These are phyloP conservation scores for Coriolopsis trogii DNA, from an alignment of 1,284 basidiomycete species.

Conservation along the genomic window DNA sequence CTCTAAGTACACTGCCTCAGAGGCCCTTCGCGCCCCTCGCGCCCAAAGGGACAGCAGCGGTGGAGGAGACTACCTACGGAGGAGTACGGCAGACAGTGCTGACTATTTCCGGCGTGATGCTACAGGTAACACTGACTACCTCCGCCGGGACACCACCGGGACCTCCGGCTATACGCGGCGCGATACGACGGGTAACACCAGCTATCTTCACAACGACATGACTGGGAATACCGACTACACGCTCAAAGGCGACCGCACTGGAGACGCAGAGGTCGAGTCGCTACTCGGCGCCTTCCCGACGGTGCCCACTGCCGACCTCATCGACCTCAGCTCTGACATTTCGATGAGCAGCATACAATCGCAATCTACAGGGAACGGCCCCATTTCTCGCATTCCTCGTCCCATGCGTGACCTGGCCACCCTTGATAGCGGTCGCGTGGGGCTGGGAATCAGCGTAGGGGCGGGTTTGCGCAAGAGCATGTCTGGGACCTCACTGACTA, in stretches of 20 bases:
- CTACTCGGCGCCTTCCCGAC: slow-evolving; percentile 27
- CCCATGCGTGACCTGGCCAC: slow-evolving; percentile 6
- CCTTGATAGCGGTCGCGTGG: slow-evolving; percentile 14
- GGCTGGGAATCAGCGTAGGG: slow-evolving; percentile 18
- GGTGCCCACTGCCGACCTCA: slow-evolving; percentile 26
- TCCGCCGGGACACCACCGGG: slow-evolving; percentile 13
- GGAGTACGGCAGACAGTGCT: slow-evolving; percentile 2
- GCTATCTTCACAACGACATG: slow-evolving; percentile 2
- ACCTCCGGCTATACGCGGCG: slow-evolving; percentile 6
- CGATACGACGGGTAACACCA: slow-evolving; percentile 17
- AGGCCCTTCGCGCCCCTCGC: no score
- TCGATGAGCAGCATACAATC: slow-evolving; percentile 16
- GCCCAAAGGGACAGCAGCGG: slow-evolving; percentile 17
- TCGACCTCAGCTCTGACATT: slow-evolving; percentile 28
- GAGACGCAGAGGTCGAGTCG: slow-evolving; percentile 33
- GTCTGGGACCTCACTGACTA: slow-evolving; percentile 27
- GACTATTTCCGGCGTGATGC: slow-evolving; percentile 16
- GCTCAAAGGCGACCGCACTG: slow-evolving; percentile 24
- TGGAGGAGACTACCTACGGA: slow-evolving; percentile 1
- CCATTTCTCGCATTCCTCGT: slow-evolving; percentile 28
- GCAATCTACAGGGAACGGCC: slow-evolving; percentile 14
- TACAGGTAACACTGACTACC: slow-evolving; percentile 20
- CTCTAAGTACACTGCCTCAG: no score
- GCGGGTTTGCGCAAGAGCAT: slow-evolving; percentile 15
- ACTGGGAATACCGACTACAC: slow-evolving; percentile 18